Conservation (phyloP, 345 rosid genomes). For the Erysimum cheiranthoides region DNA sequence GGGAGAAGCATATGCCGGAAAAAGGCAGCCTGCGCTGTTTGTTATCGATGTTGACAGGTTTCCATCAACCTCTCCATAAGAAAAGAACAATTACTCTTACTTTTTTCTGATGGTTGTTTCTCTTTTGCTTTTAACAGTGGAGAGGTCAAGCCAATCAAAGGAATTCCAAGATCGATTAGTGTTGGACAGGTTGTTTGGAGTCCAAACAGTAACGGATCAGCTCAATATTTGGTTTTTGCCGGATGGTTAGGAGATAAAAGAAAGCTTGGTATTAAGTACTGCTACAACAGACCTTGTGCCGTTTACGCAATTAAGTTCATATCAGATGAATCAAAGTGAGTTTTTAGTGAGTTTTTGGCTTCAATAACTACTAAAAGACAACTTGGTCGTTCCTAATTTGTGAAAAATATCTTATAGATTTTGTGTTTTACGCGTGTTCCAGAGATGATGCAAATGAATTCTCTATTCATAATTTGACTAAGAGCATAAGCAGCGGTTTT, state of each 20-base stretch:
- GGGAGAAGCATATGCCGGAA: conserved; percentile 96
- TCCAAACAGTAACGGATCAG: conserved; percentile 52
- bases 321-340: conserved; percentile 58
- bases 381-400: conserved; percentile 8
- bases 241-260: conserved; percentile 81
- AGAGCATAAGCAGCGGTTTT: conserved; percentile 79
- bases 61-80: conserved; percentile 4
- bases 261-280: conserved; percentile 91
- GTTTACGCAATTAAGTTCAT: conserved; percentile 64
- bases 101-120: conserved; percentile 16
- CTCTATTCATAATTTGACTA: conserved; percentile 57
- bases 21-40: conserved; percentile 79
- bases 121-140: conserved; percentile 56
- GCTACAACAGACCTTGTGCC: conserved; percentile 83
- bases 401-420: neutral
- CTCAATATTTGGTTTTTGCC: conserved; percentile 77
- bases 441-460: conserved; percentile 57
- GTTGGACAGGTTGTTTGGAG: conserved; percentile 97
- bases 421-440: conserved; percentile 43
- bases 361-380: conserved; percentile 26
- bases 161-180: conserved; percentile 74
- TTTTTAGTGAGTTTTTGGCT: conserved; percentile 52
- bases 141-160: conserved; percentile 67
- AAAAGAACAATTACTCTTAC: neutral
- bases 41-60: conserved; percentile 72